A percentile compares a stretch with the other conserved stretches of the same genome.
These are phyloP conservation scores for Cudoniella acicularis DNA, from an alignment of 495 filamentous ascomycete genomes.

Conservation along the genomic window DNA sequence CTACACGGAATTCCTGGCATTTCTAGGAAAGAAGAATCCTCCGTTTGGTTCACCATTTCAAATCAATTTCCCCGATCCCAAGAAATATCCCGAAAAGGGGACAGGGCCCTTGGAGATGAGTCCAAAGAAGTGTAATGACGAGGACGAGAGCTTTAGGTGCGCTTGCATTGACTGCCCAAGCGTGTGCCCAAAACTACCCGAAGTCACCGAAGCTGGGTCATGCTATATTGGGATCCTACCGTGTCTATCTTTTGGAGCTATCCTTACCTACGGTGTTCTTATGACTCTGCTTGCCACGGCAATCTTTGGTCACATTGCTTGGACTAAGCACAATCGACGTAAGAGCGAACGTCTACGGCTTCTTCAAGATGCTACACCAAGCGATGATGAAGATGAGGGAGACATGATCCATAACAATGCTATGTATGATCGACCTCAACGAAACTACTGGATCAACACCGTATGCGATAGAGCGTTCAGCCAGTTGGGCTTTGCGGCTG, in stretches of 20 bases:
- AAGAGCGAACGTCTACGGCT: slow-evolving; percentile 78
- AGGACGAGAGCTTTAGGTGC: slow-evolving; percentile 80
- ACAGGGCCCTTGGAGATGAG: slow-evolving; percentile 65
- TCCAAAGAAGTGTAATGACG: slow-evolving; percentile 82
- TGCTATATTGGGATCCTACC: slow-evolving; percentile 85
- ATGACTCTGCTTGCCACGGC: slow-evolving; percentile 61
- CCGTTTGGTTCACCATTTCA: slow-evolving; percentile 88
- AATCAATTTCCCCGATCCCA: slow-evolving; percentile 79
- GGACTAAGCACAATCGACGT: slow-evolving; percentile 63
- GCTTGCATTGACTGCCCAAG: slow-evolving; percentile 89
- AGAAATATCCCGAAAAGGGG: slow-evolving; percentile 46
- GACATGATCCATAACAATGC: slow-evolving; percentile 70
- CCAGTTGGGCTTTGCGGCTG: slow-evolving; percentile 75
- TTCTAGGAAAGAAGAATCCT: slow-evolving; percentile 84
- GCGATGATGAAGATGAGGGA: slow-evolving; percentile 87
- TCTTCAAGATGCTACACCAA: slow-evolving; percentile 76
- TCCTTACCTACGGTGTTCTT: slow-evolving; percentile 77
- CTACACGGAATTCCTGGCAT: slow-evolving; percentile 78
- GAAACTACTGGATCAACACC: slow-evolving; percentile 73
- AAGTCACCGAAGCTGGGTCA: slow-evolving; percentile 57
- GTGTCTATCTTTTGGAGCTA: slow-evolving; percentile 87
- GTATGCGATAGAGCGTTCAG: slow-evolving; percentile 75
- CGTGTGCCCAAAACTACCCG: slow-evolving; percentile 76
- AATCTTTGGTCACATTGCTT: slow-evolving; percentile 69
- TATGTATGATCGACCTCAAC: slow-evolving; percentile 65